phyloP scores from a whole-genome alignment of 2,329 filamentous ascomycete genomes.

The Phaeomoniella chlamydospora region DNA sequence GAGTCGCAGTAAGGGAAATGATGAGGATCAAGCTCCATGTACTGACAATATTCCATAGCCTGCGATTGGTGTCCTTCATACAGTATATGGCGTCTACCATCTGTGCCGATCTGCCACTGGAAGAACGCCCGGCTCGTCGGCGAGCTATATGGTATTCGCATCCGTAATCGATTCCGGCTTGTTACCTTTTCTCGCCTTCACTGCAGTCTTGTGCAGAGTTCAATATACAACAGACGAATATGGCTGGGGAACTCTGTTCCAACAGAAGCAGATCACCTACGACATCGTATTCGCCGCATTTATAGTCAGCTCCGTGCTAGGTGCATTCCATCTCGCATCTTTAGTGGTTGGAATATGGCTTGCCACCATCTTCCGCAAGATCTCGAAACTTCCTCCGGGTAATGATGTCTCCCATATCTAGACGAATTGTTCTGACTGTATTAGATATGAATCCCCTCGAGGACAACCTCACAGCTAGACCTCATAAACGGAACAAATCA shows the following conservation, averaged over 20 bases:
- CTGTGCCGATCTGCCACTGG: conserved; percentile 54
- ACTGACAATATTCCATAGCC: conserved; percentile 40
- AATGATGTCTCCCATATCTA: no score
- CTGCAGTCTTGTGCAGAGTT: conserved; percentile 36
- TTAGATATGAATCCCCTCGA: conserved; percentile 93
- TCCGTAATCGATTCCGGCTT: conserved; percentile 55
- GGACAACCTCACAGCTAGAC: conserved; percentile 59
- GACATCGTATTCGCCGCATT: conserved; percentile 54
- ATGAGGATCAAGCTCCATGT: no score
- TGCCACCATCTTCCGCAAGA: conserved; percentile 65
- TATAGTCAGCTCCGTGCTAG: conserved; percentile 49
- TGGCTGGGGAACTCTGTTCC: conserved; percentile 56
- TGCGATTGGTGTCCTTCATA: conserved; percentile 57
- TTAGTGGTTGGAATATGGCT: conserved; percentile 61
- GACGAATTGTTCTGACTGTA: not conserved
- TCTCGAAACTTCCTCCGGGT: conserved; percentile 59
- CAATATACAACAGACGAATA: conserved; percentile 30
- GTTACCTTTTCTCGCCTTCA: conserved; percentile 49
- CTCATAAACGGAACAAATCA: conserved; percentile 62
- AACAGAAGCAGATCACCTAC: conserved; percentile 36
- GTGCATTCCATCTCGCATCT: conserved; percentile 56
- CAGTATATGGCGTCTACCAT: conserved; percentile 68
- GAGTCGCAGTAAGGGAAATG: conserved; percentile 50
- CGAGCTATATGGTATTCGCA: conserved; percentile 81
- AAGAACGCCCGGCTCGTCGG: conserved; percentile 64